phyloP scores from a whole-genome alignment of 1,284 basidiomycete genomes.

The Cerioporus squamosus region DNA sequence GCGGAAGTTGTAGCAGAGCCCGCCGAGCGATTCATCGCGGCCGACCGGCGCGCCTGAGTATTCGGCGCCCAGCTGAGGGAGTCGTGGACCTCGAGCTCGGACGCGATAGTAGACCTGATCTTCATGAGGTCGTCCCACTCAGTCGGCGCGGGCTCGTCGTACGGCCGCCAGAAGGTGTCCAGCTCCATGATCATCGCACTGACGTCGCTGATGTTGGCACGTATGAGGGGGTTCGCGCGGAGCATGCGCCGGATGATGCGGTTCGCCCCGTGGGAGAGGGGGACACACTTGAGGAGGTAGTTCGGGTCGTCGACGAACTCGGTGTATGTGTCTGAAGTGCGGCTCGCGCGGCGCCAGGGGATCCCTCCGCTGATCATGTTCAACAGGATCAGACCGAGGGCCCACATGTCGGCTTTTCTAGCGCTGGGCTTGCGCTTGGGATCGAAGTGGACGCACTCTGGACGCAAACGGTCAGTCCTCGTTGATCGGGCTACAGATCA shows the following conservation, averaged over 20 bases:
- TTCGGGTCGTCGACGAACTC: constrained; percentile 48
- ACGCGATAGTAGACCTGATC: background rate
- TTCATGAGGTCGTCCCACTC: constrained; percentile 3
- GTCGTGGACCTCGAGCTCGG: background rate
- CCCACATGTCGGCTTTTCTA: constrained; percentile 89
- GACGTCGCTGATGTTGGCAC: constrained; percentile 64
- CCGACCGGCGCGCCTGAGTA: background rate
- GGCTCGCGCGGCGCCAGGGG: constrained; percentile 83
- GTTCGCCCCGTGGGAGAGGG: constrained; percentile 68
- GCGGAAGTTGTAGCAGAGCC: too few relatives aligned
- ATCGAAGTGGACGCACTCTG: constrained; percentile 27
- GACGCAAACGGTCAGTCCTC: too few relatives aligned
- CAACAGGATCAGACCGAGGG: constrained; percentile 51
- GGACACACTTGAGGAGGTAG: constrained; percentile 70
- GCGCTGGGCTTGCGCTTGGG: constrained; percentile 49
- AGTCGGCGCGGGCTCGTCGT: constrained; percentile 9
- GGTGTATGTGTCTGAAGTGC: constrained; percentile 71
- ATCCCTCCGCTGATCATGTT: constrained; percentile 87
- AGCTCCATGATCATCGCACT: constrained; percentile 37
- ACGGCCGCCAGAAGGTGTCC: constrained; percentile 31
- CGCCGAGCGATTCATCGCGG: background rate
- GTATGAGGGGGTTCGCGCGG: constrained; percentile 49
- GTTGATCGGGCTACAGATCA: too few relatives aligned
- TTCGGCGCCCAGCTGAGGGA: background rate
- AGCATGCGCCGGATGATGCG: constrained; percentile 65